Base-by-base conservation (phyloP, 345 rosid genomes). In the Gossypium rotundifolium region DNA sequence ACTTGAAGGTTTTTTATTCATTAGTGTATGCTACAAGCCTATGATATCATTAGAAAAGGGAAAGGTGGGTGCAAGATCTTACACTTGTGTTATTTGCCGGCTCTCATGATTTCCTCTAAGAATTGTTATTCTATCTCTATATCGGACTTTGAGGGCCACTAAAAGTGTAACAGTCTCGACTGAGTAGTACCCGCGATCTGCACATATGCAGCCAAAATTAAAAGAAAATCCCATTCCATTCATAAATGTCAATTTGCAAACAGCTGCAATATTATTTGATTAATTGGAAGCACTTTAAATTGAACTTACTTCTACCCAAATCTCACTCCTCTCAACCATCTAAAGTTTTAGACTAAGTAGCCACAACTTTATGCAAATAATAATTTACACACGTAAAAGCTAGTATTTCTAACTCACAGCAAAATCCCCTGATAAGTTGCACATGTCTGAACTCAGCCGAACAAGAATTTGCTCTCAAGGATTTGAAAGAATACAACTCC, bases 171-270 rank as follows among this genome's bases (percentile, higher is more conserved):
- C 99, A 33, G 99, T 95, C 85, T 95, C 99, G 74, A 95, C 99
- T 0, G 98, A 93, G 80, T 95, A 93, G 81, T 93, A 93, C 0
- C 99, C 99, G 71, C 99, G 96, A 80, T 95, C 99, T 95, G 89
- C 94, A 87, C 23, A 69, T 4, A 71, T 33, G 65, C 40, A 74
- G 81, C 59, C 73, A 25, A 67, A n/a, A 51, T 38, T 23, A 64
- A 65, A 22, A 77, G 70, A 74, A 71, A 70, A 38, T 65, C 52
- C 52, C 12, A 48, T 48, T 48, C 52, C 16, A 48, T 48, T 48
- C 52, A 66, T 62, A 10, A 5, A 63, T n/a, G 18, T 2, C 5
- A 22, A 22, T 52, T 49, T 17, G 55, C 72, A 74, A 52, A 54
- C 0, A 45, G 40, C 55, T 38, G 38, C 40, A 22, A 22, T 20